Evolutionary conservation across 257 asterid species (phyloP).

Genomic region (Anisodus tanguticus): DNA sequence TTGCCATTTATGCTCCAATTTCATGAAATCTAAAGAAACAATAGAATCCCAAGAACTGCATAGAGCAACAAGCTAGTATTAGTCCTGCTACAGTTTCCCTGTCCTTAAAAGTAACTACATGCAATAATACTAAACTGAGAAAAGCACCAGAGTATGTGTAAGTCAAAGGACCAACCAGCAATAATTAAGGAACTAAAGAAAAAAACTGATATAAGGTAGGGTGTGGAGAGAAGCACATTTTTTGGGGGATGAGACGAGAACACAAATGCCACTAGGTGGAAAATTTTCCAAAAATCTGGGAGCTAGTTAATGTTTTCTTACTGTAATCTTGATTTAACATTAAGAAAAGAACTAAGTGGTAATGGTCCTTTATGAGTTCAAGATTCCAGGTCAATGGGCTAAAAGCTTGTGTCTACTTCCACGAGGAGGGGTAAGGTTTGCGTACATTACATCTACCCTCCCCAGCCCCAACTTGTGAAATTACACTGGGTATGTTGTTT

Average conservation of each 20-base stretch:
- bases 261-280: not conserved
- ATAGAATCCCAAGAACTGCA: slow-evolving; percentile 32
- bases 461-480: too few species aligned
- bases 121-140: slow-evolving; percentile 12
- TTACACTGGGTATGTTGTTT: too few species aligned
- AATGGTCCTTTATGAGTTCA: not conserved
- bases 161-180: slow-evolving; percentile 21
- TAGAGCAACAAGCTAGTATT: not conserved
- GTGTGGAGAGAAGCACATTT: not conserved
- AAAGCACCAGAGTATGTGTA: not conserved
- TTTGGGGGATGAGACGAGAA: not conserved
- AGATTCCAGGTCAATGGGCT: not conserved
- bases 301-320: not conserved
- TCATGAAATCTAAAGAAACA: slow-evolving; percentile 46
- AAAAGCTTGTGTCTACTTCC: not conserved
- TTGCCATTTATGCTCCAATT: slow-evolving; percentile 70
- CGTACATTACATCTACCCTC: too few species aligned
- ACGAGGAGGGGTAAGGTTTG: too few species aligned
- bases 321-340: not conserved
- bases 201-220: not conserved
- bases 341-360: not conserved
- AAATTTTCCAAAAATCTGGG: not conserved
- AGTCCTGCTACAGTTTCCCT: not conserved
- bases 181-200: not conserved
- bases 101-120: not conserved